Conservation (phyloP, 2,329 filamentous ascomycete species). For the Neonectria magnoliae region DNA sequence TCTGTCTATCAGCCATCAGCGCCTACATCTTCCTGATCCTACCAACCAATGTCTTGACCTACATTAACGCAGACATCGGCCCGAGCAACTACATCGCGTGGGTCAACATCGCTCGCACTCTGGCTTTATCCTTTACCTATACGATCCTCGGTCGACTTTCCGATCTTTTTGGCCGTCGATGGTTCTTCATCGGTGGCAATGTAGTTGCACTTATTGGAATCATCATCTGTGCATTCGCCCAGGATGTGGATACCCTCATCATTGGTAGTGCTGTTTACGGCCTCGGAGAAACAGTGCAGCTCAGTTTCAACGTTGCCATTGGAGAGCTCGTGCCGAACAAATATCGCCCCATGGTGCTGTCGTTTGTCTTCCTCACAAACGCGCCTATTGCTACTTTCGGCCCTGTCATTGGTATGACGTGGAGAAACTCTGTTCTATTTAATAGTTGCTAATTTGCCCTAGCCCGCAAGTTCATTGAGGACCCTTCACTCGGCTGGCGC, state of each 20-base stretch:
- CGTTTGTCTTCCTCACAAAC: slow-evolving; percentile 48
- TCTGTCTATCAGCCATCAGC: slow-evolving; percentile 50
- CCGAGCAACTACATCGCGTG: slow-evolving; percentile 48
- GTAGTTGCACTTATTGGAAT: slow-evolving; percentile 49
- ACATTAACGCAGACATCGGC: slow-evolving; percentile 51
- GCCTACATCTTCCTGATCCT: slow-evolving; percentile 51
- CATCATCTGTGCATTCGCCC: slow-evolving; percentile 48
- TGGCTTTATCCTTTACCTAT: slow-evolving; percentile 49
- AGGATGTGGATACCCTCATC: slow-evolving; percentile 49
- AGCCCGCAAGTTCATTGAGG: slow-evolving; percentile 49
- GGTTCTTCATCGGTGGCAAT: slow-evolving; percentile 53
- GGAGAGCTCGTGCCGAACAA: slow-evolving; percentile 56
- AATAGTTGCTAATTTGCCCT: neutral
- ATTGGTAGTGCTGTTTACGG: slow-evolving; percentile 50
- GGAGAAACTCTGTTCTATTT: no score
- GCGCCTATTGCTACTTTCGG: slow-evolving; percentile 49
- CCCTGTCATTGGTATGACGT: slow-evolving; percentile 45
- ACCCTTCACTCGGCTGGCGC: slow-evolving; percentile 50
- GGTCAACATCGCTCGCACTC: slow-evolving; percentile 50
- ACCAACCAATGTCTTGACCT: slow-evolving; percentile 50
- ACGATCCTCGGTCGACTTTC: slow-evolving; percentile 52
- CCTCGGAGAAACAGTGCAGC: slow-evolving; percentile 49
- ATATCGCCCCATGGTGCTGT: slow-evolving; percentile 48
- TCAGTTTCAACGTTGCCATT: slow-evolving; percentile 51
- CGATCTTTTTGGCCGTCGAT: slow-evolving; percentile 52